phyloP scores from a whole-genome alignment of 768 basidiomycete species.

The Trametes cinnabarina region DNA sequence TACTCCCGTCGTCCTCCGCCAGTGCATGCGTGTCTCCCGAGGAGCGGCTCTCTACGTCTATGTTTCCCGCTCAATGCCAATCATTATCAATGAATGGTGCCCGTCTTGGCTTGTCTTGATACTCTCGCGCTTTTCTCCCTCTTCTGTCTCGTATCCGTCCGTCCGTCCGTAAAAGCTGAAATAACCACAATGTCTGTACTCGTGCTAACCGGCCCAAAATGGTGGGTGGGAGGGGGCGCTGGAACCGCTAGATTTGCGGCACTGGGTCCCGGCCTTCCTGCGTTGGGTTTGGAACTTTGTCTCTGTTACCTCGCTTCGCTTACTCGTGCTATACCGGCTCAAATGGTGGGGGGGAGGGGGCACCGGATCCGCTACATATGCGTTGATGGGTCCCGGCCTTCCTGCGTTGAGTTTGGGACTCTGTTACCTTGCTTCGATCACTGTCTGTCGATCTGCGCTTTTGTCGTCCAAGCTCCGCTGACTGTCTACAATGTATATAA shows the following conservation, averaged over 20 bases:
- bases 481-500: constrained; percentile 1
- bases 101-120: too few relatives aligned
- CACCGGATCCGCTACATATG: background rate
- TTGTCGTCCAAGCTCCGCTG: background rate
- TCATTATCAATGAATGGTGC: too few relatives aligned
- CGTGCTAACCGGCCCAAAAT: background rate
- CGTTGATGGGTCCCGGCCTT: background rate
- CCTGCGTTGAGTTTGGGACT: background rate
- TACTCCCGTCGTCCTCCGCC: background rate
- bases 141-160: too few relatives aligned
- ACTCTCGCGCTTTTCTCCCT: too few relatives aligned
- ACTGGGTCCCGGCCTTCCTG: background rate
- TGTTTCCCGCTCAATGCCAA: background rate
- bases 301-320: background rate
- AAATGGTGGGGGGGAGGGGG: background rate
- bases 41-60: background rate
- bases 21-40: background rate
- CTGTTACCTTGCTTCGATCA: background rate
- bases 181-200: background rate
- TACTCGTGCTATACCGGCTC: background rate
- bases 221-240: background rate
- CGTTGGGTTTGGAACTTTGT: background rate
- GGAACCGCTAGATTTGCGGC: background rate
- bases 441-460: background rate
- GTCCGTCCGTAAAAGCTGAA: background rate